Evolutionary conservation across 495 filamentous ascomycete species (phyloP), one percentile per base, ranked within the genome.

Genomic region (Geopyxis carbonaria): DNA sequence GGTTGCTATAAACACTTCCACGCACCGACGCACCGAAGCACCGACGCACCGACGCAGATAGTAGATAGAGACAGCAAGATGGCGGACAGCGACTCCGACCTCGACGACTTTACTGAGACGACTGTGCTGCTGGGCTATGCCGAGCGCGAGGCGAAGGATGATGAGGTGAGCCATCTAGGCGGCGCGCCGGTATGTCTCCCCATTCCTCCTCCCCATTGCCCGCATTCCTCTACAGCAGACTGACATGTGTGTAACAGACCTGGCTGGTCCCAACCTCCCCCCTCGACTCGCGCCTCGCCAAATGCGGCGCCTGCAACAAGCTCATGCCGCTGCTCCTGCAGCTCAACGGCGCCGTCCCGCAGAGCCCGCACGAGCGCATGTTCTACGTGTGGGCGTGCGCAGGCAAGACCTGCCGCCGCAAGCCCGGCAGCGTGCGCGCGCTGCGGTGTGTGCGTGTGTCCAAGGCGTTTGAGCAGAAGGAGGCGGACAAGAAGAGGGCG

Each of bases 91-190:
- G 87, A 94, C 53, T 81, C 80, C 22, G 82, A 79, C 2, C 69
- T 61, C 5, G 76, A 67, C 22, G 81, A 80, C 44, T 34, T 76
- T 53, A 82, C 75, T 7, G 81, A 86, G 54, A 99, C 89, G 13
- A 79, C 75, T 47, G 83, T 93, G 4, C 72, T 94, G 1, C 73
- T 99, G 16, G 89, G 89, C 13, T 95, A 92, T 57, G 77, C 86
- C 5, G 81, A 82, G 0, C 74, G 72, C 46, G 13, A 34, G 2
- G 57, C 82, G 4, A 75, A 78, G 23, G 80, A 83, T 20, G 86
- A 99, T 53, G 64, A 66, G n/a, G 75, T 89, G 49, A 93, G 78
- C 56, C 82, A 89, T 39, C 66, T 99, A 5, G 89, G 89, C 31
- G 89, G 89, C 20, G 65, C 59, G 46, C 85, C 87, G 18, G 91